Evolutionary conservation across 2,329 filamentous ascomycete species (phyloP).

Genomic region (Fusarium armeniacum): DNA sequence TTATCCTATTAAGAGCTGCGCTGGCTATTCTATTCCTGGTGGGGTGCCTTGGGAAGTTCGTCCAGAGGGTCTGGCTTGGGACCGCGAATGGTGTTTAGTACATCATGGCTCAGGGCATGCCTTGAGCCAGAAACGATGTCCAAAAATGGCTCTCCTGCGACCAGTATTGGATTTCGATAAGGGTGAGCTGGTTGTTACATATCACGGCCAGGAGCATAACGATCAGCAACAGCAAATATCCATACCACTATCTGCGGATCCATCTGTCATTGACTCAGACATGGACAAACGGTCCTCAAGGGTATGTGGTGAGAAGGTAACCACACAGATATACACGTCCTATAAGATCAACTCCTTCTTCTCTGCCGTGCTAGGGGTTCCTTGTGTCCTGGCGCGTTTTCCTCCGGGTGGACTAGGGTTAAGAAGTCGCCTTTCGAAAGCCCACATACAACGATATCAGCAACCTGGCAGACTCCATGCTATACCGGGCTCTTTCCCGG

Average conservation of each 20-base stretch:
- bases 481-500: constrained; percentile 69
- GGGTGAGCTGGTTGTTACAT: constrained; percentile 74
- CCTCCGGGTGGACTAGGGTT: constrained; percentile 74
- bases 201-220: constrained; percentile 54
- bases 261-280: constrained; percentile 65
- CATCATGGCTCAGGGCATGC: constrained; percentile 87
- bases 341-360: constrained; percentile 81
- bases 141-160: constrained; percentile 86
- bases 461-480: constrained; percentile 40
- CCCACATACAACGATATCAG: constrained; percentile 74
- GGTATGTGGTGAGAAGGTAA: constrained; percentile 86
- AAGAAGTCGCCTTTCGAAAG: constrained; percentile 78
- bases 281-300: constrained; percentile 67
- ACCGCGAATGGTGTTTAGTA: constrained; percentile 95
- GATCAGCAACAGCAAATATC: constrained; percentile 57
- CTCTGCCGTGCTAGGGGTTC: constrained; percentile 78
- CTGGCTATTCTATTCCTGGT: constrained; percentile 78
- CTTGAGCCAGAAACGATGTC: constrained; percentile 89
- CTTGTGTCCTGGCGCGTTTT: constrained; percentile 88
- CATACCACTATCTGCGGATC: constrained; percentile 77
- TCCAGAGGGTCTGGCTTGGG: constrained; percentile 89
- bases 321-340: constrained; percentile 78
- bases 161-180: constrained; percentile 79
- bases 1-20: constrained; percentile 96
- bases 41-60: constrained; percentile 80